phyloP scores from a whole-genome alignment of 1,284 basidiomycete species.

The Schizophyllum commune region DNA sequence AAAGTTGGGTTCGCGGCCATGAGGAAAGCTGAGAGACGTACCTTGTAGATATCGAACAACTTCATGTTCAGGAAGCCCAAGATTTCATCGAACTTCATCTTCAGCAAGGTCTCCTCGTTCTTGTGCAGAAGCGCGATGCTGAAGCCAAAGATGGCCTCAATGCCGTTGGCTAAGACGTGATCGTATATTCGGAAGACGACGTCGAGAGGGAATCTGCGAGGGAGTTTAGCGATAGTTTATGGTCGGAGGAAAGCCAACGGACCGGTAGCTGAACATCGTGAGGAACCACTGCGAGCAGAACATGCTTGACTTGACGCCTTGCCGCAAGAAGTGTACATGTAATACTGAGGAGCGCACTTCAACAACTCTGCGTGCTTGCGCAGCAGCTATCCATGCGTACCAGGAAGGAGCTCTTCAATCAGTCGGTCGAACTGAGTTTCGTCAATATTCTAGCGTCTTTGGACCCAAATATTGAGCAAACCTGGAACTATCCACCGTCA shows the following conservation, averaged over 20 bases:
- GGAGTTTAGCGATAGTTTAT: conserved; percentile 1
- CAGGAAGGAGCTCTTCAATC: conserved; percentile 84
- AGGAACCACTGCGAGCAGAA: conserved; percentile 97
- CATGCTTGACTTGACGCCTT: conserved; percentile 96
- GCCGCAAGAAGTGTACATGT: conserved; percentile 85
- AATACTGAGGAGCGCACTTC: conserved; percentile 39
- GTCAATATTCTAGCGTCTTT: neutral
- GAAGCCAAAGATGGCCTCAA: conserved; percentile 96
- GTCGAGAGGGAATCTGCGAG: conserved; percentile 81
- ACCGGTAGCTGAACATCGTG: conserved; percentile 93
- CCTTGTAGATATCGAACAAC: conserved; percentile 80
- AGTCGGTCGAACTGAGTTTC: conserved; percentile 77
- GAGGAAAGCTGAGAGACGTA: too few species aligned
- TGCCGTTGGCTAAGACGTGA: conserved; percentile 91
- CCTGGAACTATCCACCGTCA: conserved; percentile 30
- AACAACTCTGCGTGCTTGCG: too few species aligned
- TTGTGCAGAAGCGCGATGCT: conserved; percentile 82
- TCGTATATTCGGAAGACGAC: conserved; percentile 95
- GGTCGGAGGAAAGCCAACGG: conserved; percentile 17
- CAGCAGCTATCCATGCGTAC: too few species aligned
- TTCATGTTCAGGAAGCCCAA: conserved; percentile 73
- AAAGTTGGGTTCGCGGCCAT: neutral
- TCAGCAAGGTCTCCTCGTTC: conserved; percentile 76
- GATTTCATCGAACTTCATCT: conserved; percentile 85
- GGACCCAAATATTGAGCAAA: conserved; percentile 15